These are phyloP conservation scores for Xylariaceae sp. DNA, from an alignment of 2,329 filamentous ascomycete genomes.

Conservation along the genomic window DNA sequence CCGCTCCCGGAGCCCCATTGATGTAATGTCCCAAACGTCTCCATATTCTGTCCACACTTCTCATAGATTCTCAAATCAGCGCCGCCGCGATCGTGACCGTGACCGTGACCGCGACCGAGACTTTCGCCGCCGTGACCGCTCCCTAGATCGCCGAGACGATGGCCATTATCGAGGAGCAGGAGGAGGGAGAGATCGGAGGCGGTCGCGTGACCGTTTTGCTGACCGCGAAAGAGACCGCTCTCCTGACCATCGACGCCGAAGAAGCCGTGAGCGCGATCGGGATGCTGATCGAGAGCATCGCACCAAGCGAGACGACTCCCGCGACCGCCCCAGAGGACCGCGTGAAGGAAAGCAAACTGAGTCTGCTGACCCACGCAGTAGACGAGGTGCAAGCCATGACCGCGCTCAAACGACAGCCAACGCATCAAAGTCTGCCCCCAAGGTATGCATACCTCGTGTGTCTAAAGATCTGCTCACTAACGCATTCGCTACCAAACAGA, in stretches of 20 bases:
- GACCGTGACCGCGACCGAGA: constrained; percentile 50
- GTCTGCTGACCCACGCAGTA: constrained; percentile 61
- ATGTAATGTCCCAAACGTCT: constrained; percentile 45
- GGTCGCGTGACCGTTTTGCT: constrained; percentile 57
- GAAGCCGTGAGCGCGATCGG: constrained; percentile 57
- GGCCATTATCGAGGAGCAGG: constrained; percentile 48
- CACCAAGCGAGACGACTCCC: constrained; percentile 68
- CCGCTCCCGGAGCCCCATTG: constrained; percentile 58
- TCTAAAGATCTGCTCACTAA: constrained; percentile 12
- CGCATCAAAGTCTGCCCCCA: constrained; percentile 45
- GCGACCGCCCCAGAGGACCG: constrained; percentile 59
- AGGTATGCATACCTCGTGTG: constrained; percentile 46
- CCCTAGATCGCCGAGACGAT: constrained; percentile 63
- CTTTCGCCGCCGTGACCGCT: constrained; percentile 66
- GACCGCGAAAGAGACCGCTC: constrained; percentile 53
- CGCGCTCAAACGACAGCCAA: constrained; percentile 50
- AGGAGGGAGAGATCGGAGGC: constrained; percentile 58
- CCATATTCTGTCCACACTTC: constrained; percentile 27
- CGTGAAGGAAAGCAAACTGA: constrained; percentile 70
- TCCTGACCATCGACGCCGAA: constrained; percentile 51
- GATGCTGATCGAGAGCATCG: constrained; percentile 57
- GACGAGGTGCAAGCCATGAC: constrained; percentile 58
- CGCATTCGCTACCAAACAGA: constrained; percentile 35
- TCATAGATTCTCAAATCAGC: constrained; percentile 45
- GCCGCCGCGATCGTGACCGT: constrained; percentile 42